Evolutionary conservation across 495 filamentous ascomycete genomes (phyloP).

Genomic region (Bryoglossum gracile): DNA sequence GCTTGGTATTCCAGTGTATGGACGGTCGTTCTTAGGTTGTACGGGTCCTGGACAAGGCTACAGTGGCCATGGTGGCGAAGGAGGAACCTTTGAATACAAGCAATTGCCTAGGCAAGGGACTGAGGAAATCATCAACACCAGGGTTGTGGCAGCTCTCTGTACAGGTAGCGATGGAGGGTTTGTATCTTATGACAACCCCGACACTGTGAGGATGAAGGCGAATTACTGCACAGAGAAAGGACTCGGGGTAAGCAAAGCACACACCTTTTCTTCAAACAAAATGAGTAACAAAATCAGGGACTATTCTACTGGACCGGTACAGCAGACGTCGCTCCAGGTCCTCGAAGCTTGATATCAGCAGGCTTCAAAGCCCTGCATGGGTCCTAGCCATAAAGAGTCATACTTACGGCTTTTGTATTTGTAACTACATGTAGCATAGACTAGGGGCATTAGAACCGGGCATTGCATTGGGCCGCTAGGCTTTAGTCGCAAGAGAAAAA

Average conservation of each 20-base stretch:
- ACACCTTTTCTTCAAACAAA: too few relatives aligned
- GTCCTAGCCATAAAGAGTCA: not conserved
- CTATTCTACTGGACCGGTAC: slow-evolving; percentile 93
- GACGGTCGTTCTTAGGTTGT: slow-evolving; percentile 69
- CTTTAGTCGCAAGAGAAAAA: not conserved
- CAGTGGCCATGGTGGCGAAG: slow-evolving; percentile 60
- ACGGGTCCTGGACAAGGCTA: slow-evolving; percentile 56
- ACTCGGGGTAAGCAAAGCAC: slow-evolving; percentile 54
- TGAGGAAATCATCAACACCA: slow-evolving; percentile 63
- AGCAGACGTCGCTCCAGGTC: slow-evolving; percentile 56
- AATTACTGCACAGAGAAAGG: slow-evolving; percentile 68
- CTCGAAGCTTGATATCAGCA: slow-evolving; percentile 65
- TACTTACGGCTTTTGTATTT: slow-evolving; percentile 2
- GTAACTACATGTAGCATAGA: not conserved
- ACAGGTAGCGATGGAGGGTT: slow-evolving; percentile 78
- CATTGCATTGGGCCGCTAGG: not conserved
- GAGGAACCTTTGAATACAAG: slow-evolving; percentile 77
- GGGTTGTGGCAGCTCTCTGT: slow-evolving; percentile 64
- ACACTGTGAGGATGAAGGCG: slow-evolving; percentile 79
- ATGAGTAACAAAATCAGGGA: slow-evolving; percentile 38
- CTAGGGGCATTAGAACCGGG: not conserved
- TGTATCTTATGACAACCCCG: slow-evolving; percentile 78
- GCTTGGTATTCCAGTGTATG: slow-evolving; percentile 73
- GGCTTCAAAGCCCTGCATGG: slow-evolving; percentile 64
- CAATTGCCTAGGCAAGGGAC: slow-evolving; percentile 63